phyloP scores from a whole-genome alignment of 2,329 filamentous ascomycete species.

The Nemania sp. region DNA sequence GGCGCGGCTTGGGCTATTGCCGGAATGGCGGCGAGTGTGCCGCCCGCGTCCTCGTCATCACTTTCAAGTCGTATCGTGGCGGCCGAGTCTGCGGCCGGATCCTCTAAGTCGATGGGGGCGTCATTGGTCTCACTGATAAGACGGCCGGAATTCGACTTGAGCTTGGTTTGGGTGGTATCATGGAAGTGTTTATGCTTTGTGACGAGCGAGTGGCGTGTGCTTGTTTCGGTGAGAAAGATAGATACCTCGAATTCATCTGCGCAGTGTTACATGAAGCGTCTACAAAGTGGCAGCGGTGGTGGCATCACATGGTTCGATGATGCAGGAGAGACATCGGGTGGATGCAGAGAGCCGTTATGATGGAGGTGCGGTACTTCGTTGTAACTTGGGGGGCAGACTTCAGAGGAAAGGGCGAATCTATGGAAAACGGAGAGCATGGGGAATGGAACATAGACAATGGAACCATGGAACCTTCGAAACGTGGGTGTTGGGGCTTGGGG shows the following conservation, averaged over 20 bases:
- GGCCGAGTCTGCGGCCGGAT: constrained; percentile 39
- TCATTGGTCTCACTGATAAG: constrained; percentile 61
- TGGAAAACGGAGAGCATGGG: too few relatives aligned
- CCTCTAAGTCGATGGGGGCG: constrained; percentile 57
- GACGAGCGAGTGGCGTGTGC: constrained; percentile 81
- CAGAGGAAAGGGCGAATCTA: too few relatives aligned
- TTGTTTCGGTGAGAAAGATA: constrained; percentile 87
- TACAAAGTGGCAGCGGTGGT: constrained; percentile 20
- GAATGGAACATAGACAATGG: too few relatives aligned
- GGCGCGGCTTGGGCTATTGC: constrained; percentile 35
- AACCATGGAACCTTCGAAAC: constrained; percentile 32
- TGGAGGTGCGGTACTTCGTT: constrained; percentile 24
- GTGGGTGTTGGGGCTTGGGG: too few relatives aligned
- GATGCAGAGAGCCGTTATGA: constrained; percentile 22
- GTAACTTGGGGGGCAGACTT: too few relatives aligned
- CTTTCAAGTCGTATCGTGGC: constrained; percentile 55
- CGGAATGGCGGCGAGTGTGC: constrained; percentile 61
- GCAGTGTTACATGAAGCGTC: constrained; percentile 29
- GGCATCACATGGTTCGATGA: constrained; percentile 8
- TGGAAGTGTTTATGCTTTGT: constrained; percentile 81
- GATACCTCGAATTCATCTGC: constrained; percentile 94
- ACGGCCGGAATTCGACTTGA: constrained; percentile 65
- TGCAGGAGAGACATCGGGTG: too few relatives aligned
- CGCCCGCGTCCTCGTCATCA: constrained; percentile 59
- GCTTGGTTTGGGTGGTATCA: constrained; percentile 55